Evolutionary conservation across 2,329 filamentous ascomycete genomes (phyloP), one percentile per base, ranked within the genome.

Genomic region (Dothistroma septosporum): DNA sequence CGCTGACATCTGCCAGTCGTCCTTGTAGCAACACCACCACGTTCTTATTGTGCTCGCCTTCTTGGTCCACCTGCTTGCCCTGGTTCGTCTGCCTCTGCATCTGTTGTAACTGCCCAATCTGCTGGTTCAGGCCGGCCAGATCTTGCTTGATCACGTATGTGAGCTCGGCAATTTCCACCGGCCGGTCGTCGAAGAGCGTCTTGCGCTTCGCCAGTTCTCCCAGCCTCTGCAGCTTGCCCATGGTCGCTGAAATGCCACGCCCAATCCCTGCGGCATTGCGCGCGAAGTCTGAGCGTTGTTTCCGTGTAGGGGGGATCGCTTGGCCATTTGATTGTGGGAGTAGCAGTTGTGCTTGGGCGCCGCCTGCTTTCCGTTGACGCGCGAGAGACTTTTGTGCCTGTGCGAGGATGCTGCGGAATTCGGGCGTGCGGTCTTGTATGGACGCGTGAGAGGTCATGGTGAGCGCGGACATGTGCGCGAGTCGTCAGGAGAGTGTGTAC

Each of bases 121-220:
- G 90, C 67, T 91, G 87, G 76, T 97, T 97, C 60, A 90, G 76
- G 4, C 83, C 86, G 1, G 91, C 91, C 56, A 97, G 85, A 72
- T 97, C 93, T 80, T 97, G 93, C 79, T 97, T 97, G 81, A 97
- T 97, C 73, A 97, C 90, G 72, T 92, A 97, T 8, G 92, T 97
- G 75, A 97, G 85, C 76, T 97, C 92, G 75, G 94, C 94, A 75
- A 97, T 97, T 77, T 99, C 94, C 58, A 97, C 90, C 0, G 94
- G 92, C 74, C 91, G 86, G 79, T 99, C 94, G 76, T 99, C 94
- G 75, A 99, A 99, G 48, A 99, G 86, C 10, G 94, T 96, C 78
- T 96, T 95, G 72, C 93, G 87, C 76, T 92, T 93, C n/a, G 94
- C 94, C 73, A 99, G 80, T 76, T 96, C 90, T 62, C 92, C 93